These are phyloP conservation scores for Pseudocercospora fijiensis DNA, from an alignment of 2,329 filamentous ascomycete genomes.

Conservation along the genomic window DNA sequence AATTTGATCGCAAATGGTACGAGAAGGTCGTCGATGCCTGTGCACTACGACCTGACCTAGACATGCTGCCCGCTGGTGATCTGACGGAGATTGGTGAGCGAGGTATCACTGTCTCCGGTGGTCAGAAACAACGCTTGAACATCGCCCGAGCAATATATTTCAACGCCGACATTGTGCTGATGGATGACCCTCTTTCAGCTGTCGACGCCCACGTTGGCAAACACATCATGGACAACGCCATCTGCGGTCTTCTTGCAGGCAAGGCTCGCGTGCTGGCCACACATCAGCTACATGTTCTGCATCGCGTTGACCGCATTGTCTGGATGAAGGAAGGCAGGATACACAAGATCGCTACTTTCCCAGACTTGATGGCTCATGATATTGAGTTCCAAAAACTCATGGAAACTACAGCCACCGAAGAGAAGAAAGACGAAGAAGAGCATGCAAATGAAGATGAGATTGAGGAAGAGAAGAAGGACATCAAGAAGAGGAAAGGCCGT, in stretches of 20 bases:
- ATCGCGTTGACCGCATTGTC: conserved; percentile 84
- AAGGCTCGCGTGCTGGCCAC: conserved; percentile 92
- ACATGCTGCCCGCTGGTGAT: conserved; percentile 90
- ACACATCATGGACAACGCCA: conserved; percentile 88
- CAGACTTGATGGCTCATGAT: conserved; percentile 78
- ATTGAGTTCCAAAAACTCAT: conserved; percentile 78
- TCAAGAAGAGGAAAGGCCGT: conserved; percentile 56
- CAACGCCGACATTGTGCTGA: conserved; percentile 60
- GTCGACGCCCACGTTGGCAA: conserved; percentile 61
- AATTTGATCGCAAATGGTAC: conserved; percentile 72
- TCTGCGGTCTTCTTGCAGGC: conserved; percentile 80
- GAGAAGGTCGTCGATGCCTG: conserved; percentile 80
- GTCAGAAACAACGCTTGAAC: conserved; percentile 92
- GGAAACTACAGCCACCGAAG: conserved; percentile 66
- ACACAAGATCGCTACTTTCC: conserved; percentile 82
- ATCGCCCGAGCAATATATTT: conserved; percentile 78
- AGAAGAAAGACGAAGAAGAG: conserved; percentile 52
- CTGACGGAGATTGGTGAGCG: conserved; percentile 91
- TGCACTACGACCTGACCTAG: conserved; percentile 78
- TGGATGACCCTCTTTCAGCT: conserved; percentile 63
- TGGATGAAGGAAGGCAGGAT: conserved; percentile 88
- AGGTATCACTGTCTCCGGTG: conserved; percentile 91
- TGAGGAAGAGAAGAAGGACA: conserved; percentile 58
- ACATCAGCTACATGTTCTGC: conserved; percentile 91
- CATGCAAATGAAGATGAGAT: conserved; percentile 51